These are phyloP conservation scores for Fusarium hainanense DNA, from an alignment of 2,329 filamentous ascomycete genomes.

Conservation along the genomic window DNA sequence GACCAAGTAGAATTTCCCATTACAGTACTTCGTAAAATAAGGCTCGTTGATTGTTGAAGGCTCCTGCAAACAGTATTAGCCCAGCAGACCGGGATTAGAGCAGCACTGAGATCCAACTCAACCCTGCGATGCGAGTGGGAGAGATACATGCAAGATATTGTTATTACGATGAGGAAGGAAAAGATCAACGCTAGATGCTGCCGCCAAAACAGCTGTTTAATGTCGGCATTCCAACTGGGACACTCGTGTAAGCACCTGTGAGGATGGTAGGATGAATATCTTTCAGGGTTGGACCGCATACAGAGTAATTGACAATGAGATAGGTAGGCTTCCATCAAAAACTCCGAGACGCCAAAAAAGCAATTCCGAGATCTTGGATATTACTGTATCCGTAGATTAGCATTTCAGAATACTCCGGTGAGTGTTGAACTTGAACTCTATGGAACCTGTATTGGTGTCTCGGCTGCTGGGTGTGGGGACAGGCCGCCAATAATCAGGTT, in stretches of 20 bases:
- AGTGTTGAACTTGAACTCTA: background rate
- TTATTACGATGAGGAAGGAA: background rate
- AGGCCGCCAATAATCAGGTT: background rate
- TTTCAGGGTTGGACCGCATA: slow-evolving; percentile 1
- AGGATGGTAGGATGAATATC: background rate
- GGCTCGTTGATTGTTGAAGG: background rate
- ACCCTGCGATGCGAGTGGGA: slow-evolving; percentile 4
- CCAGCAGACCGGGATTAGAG: slow-evolving; percentile 1
- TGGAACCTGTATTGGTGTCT: background rate
- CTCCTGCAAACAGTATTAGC: background rate
- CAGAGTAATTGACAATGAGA: background rate
- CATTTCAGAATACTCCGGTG: slow-evolving; percentile 1
- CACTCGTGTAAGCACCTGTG: slow-evolving; percentile 20
- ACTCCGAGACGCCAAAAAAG: slow-evolving; percentile 2
- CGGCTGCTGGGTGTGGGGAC: background rate
- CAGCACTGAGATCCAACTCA: background rate
- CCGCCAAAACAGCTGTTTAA: background rate
- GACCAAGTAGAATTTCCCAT: background rate
- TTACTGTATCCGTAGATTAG: background rate
- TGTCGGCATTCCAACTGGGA: slow-evolving; percentile 19
- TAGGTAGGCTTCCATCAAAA: slow-evolving; percentile 1
- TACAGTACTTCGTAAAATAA: slow-evolving; percentile 6
- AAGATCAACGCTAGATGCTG: slow-evolving; percentile 1
- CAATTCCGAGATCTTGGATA: slow-evolving; percentile 13
- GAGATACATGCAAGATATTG: background rate